A percentile compares a stretch with the other conserved stretches of the same genome.
These are phyloP conservation scores for Mortierella sp. DNA, from an alignment of 371 early-diverging fungal species.

Conservation along the genomic window DNA sequence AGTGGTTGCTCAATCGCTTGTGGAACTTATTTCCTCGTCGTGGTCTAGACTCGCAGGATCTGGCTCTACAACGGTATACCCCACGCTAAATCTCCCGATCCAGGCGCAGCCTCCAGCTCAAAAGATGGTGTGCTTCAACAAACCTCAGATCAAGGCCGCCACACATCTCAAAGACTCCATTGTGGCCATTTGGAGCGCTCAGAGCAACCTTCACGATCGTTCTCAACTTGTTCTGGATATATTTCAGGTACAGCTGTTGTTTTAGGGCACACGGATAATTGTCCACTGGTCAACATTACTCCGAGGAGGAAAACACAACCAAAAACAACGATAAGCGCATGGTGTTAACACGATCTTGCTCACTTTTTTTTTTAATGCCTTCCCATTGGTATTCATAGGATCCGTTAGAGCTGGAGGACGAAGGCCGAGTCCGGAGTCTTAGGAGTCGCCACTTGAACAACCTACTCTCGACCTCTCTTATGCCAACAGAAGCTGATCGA, in stretches of 20 bases:
- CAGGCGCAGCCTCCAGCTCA: conserved; percentile 11
- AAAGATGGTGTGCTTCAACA: conserved; percentile 15
- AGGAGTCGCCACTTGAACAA: conserved; percentile 43
- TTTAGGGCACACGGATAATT: background rate
- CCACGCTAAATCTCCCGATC: background rate
- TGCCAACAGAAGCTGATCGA: conserved; percentile 8
- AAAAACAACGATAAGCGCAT: background rate
- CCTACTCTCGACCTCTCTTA: conserved; percentile 28
- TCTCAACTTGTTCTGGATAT: conserved; percentile 42
- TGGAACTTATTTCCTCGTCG: background rate
- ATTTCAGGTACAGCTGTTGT: conserved; percentile 30
- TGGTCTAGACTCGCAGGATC: conserved; percentile 17
- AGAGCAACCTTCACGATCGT: conserved; percentile 37
- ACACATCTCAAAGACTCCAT: conserved; percentile 30
- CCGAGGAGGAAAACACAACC: conserved; percentile 12
- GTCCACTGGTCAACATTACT: background rate
- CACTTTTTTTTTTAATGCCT: background rate
- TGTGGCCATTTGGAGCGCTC: conserved; percentile 32
- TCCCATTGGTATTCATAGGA: conserved; percentile 23
- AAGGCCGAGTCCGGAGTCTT: conserved; percentile 33
- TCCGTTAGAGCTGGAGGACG: conserved; percentile 30
- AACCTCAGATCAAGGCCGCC: conserved; percentile 28
- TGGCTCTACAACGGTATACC: background rate
- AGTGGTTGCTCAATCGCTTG: conserved; percentile 2
- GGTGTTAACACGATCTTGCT: background rate